phyloP scores from a whole-genome alignment of 805 yeast genomes.

The Wickerhamomyces tratensis region DNA sequence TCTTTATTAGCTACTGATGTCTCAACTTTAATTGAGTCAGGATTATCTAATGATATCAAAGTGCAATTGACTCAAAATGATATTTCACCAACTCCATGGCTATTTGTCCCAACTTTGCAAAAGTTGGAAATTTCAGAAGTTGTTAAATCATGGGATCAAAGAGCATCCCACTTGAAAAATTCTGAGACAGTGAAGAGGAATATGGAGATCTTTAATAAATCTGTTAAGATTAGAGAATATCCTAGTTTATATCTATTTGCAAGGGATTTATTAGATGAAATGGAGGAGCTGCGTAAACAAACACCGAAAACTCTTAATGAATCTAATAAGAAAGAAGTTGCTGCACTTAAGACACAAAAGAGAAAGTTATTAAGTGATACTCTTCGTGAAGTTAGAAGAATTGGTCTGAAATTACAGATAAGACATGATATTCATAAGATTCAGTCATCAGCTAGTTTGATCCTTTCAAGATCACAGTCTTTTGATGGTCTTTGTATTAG shows the following conservation, averaged over 20 bases:
- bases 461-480: slow-evolving; percentile 46
- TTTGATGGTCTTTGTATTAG: slow-evolving; percentile 30
- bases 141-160: slow-evolving; percentile 39
- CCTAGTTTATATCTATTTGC: slow-evolving; percentile 51
- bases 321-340: slow-evolving; percentile 61
- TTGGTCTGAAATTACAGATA: slow-evolving; percentile 65
- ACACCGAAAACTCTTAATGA: slow-evolving; percentile 69
- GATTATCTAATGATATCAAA: slow-evolving; percentile 27
- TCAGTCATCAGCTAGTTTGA: slow-evolving; percentile 52
- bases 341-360: slow-evolving; percentile 75
- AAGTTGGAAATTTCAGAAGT: no score
- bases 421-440: slow-evolving; percentile 55
- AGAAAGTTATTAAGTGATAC: slow-evolving; percentile 68
- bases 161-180: slow-evolving; percentile 50
- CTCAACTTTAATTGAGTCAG: slow-evolving; percentile 47
- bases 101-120: no score
- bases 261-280: slow-evolving; percentile 40
- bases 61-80: slow-evolving; percentile 2
- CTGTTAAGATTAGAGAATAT: slow-evolving; percentile 21
- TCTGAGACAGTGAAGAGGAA: slow-evolving; percentile 39
- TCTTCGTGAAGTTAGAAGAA: slow-evolving; percentile 58
- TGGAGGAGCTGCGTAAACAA: slow-evolving; percentile 56
- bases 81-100: slow-evolving; percentile 3
- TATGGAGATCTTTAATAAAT: slow-evolving; percentile 38
- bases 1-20: slow-evolving; percentile 44